Percentiles rank a stretch among this genome's conserved stretches.
Evolutionary conservation across 2,329 filamentous ascomycete genomes (phyloP).

Genomic region (Venturia nashicola): DNA sequence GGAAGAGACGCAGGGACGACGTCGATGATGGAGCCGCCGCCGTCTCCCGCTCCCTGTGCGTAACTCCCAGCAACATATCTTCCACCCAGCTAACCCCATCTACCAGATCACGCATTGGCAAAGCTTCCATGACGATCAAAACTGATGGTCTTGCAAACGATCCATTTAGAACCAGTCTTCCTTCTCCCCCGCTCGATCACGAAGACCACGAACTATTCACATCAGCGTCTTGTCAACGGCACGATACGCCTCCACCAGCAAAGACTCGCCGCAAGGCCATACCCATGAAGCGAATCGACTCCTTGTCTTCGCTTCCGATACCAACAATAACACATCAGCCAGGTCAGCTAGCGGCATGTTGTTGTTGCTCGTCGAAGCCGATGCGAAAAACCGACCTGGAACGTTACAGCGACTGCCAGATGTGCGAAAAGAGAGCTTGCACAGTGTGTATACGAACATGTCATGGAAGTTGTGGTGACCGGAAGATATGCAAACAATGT

Average conservation of each 20-base stretch:
- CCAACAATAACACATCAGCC: slow-evolving; percentile 4
- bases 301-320: not conserved
- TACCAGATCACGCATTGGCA: not conserved
- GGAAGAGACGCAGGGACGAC: not conserved
- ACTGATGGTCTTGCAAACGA: not conserved
- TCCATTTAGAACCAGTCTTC: not conserved
- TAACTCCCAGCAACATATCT: too few species aligned
- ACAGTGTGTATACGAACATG: slow-evolving; percentile 59
- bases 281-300: not conserved
- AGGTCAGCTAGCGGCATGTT: slow-evolving; percentile 41
- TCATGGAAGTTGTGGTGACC: slow-evolving; percentile 32
- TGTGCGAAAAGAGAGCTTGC: slow-evolving; percentile 51
- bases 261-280: not conserved
- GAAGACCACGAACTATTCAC: not conserved
- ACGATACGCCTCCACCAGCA: not conserved
- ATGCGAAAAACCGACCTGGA: slow-evolving; percentile 54
- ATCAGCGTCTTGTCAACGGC: not conserved
- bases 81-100: not conserved
- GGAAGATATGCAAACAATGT: slow-evolving; percentile 21
- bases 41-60: not conserved
- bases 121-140: not conserved
- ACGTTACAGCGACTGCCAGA: slow-evolving; percentile 51
- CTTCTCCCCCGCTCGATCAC: not conserved
- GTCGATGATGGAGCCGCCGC: not conserved
- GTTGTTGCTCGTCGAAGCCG: slow-evolving; percentile 55